Percentiles rank a stretch among this genome's conserved stretches.
Evolutionary conservation across 352 stramenopile genomes (phyloP).

Genomic region (Vaucheria bursata): DNA sequence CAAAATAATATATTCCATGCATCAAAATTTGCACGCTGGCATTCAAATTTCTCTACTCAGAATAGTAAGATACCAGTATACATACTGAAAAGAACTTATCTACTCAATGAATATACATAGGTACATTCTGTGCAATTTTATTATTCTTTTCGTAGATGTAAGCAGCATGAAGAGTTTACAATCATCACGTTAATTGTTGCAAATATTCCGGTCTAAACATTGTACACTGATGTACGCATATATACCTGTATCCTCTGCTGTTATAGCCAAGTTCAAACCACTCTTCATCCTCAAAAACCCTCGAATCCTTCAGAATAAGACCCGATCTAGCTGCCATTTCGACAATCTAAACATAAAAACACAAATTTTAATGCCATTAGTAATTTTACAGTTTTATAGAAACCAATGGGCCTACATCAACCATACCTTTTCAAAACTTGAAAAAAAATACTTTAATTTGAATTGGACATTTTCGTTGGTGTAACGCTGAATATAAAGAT

Average conservation of each 20-base stretch:
- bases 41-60: too few relatives aligned
- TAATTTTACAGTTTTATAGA: background rate
- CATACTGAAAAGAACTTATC: too few relatives aligned
- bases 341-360: background rate
- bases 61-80: too few relatives aligned
- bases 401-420: background rate
- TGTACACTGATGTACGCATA: background rate
- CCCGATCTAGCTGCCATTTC: background rate
- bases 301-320: background rate
- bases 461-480: background rate
- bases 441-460: background rate
- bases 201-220: too few relatives aligned
- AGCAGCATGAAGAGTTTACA: too few relatives aligned
- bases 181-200: too few relatives aligned
- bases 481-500: too few relatives aligned
- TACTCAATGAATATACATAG: too few relatives aligned
- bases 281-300: slow-evolving; percentile 2
- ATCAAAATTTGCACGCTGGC: too few relatives aligned
- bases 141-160: too few relatives aligned
- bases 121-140: too few relatives aligned
- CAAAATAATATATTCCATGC: too few relatives aligned
- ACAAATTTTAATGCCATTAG: background rate
- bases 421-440: background rate
- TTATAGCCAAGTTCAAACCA: background rate
- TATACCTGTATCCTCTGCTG: slow-evolving; percentile 2